phyloP scores from a whole-genome alignment of 2,329 filamentous ascomycete genomes.

The Talaromyces islandicus region DNA sequence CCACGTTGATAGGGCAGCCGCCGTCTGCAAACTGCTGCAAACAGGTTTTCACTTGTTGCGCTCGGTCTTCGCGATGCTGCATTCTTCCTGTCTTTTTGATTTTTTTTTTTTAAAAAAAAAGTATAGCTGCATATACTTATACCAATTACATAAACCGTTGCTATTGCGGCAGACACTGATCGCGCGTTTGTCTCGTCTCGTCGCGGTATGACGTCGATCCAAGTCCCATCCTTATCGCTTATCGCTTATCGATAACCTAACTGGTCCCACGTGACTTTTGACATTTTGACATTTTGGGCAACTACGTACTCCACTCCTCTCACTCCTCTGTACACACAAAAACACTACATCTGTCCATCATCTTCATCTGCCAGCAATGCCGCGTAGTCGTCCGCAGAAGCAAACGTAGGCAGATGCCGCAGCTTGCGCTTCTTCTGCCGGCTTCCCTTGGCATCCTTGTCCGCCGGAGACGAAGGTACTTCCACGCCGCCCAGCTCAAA shows the following conservation, averaged over 20 bases:
- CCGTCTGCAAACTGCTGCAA: background rate
- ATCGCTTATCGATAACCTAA: background rate
- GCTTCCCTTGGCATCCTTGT: conserved; percentile 33
- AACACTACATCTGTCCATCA: conserved; percentile 32
- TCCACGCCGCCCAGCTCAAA: conserved; percentile 41
- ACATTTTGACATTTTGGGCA: background rate
- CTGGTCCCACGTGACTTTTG: background rate
- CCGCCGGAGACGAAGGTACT: conserved; percentile 19
- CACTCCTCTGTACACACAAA: background rate
- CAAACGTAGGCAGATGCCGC: conserved; percentile 86
- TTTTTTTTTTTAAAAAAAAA: too few species aligned
- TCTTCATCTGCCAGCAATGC: conserved; percentile 71
- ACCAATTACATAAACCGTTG: background rate
- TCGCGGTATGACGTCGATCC: background rate
- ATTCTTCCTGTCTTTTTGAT: too few species aligned
- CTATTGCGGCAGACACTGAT: background rate
- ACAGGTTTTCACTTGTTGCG: too few species aligned
- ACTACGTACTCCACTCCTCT: background rate
- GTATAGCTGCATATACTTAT: background rate
- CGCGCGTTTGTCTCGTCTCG: background rate
- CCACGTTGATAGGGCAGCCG: background rate
- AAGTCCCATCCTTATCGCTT: background rate
- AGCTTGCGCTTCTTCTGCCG: conserved; percentile 70
- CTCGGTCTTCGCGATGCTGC: background rate
- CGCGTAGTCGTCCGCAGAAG: conserved; percentile 89